These are phyloP conservation scores for Dioszegia aurantiaca DNA, from an alignment of 768 basidiomycete species.

Conservation along the genomic window DNA sequence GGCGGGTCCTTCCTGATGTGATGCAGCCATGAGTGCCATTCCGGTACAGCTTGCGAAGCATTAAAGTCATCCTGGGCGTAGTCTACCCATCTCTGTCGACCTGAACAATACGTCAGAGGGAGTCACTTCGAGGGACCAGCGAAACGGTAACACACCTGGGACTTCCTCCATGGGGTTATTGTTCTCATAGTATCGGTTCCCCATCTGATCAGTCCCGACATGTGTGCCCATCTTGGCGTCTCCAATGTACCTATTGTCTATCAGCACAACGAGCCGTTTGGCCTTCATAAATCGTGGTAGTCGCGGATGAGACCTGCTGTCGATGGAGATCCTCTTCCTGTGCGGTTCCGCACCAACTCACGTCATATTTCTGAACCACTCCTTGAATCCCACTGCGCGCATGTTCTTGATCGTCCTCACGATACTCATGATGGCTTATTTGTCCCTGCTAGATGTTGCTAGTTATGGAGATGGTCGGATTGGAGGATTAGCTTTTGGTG, in stretches of 20 bases:
- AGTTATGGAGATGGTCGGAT: not conserved
- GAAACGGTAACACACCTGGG: slow-evolving; percentile 62
- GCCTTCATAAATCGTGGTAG: too few relatives aligned
- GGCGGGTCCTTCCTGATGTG: slow-evolving; percentile 86
- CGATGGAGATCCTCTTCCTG: not conserved
- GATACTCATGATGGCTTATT: slow-evolving; percentile 14
- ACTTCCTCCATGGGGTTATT: slow-evolving; percentile 79
- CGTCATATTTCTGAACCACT: slow-evolving; percentile 76
- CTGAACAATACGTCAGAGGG: slow-evolving; percentile 53
- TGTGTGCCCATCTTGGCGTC: slow-evolving; percentile 83
- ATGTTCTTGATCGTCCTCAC: slow-evolving; percentile 58
- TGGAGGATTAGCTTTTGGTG: not conserved
- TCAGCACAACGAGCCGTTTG: too few relatives aligned
- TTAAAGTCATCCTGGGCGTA: slow-evolving; percentile 84
- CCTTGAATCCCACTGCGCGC: slow-evolving; percentile 69
- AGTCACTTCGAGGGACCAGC: not conserved
- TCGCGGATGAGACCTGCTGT: too few relatives aligned
- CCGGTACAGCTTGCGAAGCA: slow-evolving; percentile 88
- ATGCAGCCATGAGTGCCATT: slow-evolving; percentile 94
- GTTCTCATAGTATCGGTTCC: slow-evolving; percentile 93
- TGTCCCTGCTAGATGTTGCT: not conserved
- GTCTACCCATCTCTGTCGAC: slow-evolving; percentile 96
- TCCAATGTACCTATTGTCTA: slow-evolving; percentile 77
- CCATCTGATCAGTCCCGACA: slow-evolving; percentile 59
- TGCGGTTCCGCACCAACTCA: slow-evolving; percentile 25